Conservation (phyloP, 1,139 yeast genomes). For the Geotrichum europaeum region DNA sequence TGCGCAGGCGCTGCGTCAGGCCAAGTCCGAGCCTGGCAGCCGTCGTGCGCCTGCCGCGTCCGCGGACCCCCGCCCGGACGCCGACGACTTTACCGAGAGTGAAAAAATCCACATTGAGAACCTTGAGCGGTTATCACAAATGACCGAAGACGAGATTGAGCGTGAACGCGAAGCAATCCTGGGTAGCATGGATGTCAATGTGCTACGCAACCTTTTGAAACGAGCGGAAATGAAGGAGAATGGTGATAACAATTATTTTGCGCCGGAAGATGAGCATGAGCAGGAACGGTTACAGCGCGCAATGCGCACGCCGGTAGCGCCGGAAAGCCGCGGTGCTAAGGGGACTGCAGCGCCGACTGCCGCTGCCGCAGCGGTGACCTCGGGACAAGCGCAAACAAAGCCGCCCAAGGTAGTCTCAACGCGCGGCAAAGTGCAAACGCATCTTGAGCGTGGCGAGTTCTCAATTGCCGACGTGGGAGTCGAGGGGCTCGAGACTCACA, state of each 20-base stretch:
- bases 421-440: not conserved
- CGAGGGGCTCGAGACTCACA: conserved; percentile 6
- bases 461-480: conserved; percentile 17
- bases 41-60: too few relatives aligned
- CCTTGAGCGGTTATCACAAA: conserved; percentile 50
- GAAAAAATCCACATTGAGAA: conserved; percentile 77
- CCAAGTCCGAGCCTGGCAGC: not conserved
- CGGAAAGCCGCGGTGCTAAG: not conserved
- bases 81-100: conserved; percentile 52
- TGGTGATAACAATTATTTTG: conserved; percentile 32
- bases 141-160: conserved; percentile 63
- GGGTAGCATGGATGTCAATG: conserved; percentile 59
- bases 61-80: conserved; percentile 26
- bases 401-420: not conserved
- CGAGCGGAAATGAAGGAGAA: conserved; percentile 28
- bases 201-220: conserved; percentile 49
- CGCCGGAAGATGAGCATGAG: conserved; percentile 25
- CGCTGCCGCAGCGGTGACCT: not conserved
- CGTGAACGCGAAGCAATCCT: conserved; percentile 63
- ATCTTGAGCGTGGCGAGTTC: not conserved
- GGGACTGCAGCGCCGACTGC: not conserved
- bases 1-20: conserved; percentile 9
- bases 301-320: conserved; percentile 1
- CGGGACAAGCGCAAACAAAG: not conserved
- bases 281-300: not conserved